Evolutionary conservation across 2,329 filamentous ascomycete species (phyloP).

Genomic region (Nemania diffusa): DNA sequence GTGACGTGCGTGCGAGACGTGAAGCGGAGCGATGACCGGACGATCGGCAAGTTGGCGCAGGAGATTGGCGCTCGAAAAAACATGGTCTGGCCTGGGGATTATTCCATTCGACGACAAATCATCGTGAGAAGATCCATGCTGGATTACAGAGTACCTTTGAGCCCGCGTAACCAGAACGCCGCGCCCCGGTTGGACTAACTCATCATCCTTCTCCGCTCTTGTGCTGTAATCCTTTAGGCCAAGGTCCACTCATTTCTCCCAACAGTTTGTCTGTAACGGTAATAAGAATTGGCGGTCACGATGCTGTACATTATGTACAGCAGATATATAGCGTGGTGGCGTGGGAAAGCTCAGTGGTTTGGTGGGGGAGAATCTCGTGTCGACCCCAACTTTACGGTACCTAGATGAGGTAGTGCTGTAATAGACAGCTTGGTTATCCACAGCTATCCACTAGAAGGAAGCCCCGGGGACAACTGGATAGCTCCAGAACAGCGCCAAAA

Average conservation of each 20-base stretch:
- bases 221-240: background rate
- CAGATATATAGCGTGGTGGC: constrained; percentile 20
- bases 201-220: constrained; percentile 14
- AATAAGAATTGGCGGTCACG: constrained; percentile 25
- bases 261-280: constrained; percentile 18
- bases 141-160: background rate
- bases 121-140: constrained; percentile 25
- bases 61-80: constrained; percentile 14
- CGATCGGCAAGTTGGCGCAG: constrained; percentile 24
- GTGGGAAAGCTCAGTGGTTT: constrained; percentile 9
- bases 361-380: constrained; percentile 23
- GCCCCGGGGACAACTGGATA: background rate
- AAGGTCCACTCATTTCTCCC: constrained; percentile 14
- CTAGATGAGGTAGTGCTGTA: background rate
- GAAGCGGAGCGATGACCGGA: constrained; percentile 29
- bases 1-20: background rate
- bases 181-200: background rate
- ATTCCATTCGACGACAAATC: constrained; percentile 9
- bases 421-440: no score
- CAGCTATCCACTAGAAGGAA: no score
- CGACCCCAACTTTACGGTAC: constrained; percentile 12
- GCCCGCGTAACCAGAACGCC: background rate
- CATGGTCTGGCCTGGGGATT: background rate
- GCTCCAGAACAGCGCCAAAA: background rate
- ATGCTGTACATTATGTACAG: constrained; percentile 17